A percentile compares a stretch with the other conserved stretches of the same genome.
These are phyloP conservation scores for Mycosphaerella sp. DNA, from an alignment of 2,329 filamentous ascomycete genomes.

Conservation along the genomic window DNA sequence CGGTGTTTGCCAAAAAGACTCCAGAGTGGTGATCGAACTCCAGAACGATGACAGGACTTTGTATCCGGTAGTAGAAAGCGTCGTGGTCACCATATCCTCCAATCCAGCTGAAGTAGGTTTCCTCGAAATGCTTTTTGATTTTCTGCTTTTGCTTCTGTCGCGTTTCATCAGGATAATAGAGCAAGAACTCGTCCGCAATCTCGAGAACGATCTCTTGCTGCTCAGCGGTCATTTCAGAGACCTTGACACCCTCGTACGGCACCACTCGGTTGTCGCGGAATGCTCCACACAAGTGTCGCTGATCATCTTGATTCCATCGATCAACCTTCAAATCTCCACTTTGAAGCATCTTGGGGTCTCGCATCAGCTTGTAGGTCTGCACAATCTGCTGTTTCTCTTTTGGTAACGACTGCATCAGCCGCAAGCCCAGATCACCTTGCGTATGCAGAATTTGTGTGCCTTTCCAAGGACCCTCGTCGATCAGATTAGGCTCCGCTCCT, in stretches of 20 bases:
- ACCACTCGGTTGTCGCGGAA: slow-evolving; percentile 72
- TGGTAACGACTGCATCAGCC: slow-evolving; percentile 60
- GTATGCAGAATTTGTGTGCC: slow-evolving; percentile 60
- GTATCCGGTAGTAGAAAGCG: slow-evolving; percentile 70
- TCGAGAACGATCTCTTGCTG: slow-evolving; percentile 52
- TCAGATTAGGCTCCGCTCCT: slow-evolving; percentile 70
- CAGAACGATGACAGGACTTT: slow-evolving; percentile 65
- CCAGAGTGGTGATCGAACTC: slow-evolving; percentile 68
- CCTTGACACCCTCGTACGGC: slow-evolving; percentile 60
- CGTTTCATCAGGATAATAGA: slow-evolving; percentile 58
- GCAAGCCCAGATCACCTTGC: slow-evolving; percentile 59
- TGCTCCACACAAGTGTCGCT: slow-evolving; percentile 70
- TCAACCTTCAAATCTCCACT: slow-evolving; percentile 44
- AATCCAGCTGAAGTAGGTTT: slow-evolving; percentile 78
- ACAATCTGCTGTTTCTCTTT: slow-evolving; percentile 44
- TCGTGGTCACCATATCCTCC: slow-evolving; percentile 60
- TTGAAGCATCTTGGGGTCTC: slow-evolving; percentile 58
- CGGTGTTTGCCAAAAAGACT: slow-evolving; percentile 65
- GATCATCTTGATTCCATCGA: slow-evolving; percentile 75
- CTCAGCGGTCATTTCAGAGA: slow-evolving; percentile 43
- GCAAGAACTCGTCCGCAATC: slow-evolving; percentile 58
- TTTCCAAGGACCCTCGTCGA: slow-evolving; percentile 56
- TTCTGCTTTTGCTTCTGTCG: slow-evolving; percentile 51
- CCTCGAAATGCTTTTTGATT: slow-evolving; percentile 51
- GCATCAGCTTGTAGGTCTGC: slow-evolving; percentile 54